A percentile compares a stretch with the other conserved stretches of the same genome.
phyloP scores from a whole-genome alignment of 164 flowering plant species.

The Saururus chinensis region DNA sequence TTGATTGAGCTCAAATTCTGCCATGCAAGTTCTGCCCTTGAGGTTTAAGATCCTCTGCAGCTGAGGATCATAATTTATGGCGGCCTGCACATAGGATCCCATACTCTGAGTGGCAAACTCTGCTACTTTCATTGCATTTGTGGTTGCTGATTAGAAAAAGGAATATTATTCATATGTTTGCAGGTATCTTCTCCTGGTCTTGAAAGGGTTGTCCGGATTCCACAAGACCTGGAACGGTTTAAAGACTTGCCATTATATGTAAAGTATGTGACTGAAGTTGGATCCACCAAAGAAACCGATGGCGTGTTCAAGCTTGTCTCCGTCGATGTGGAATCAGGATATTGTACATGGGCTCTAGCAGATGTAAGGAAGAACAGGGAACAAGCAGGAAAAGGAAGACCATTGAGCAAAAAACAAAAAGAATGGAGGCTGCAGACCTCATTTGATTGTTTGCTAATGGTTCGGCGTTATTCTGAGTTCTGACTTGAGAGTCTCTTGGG shows the following conservation, averaged over 20 bases:
- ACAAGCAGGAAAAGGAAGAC: constrained; percentile 88
- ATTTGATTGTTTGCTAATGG: constrained; percentile 56
- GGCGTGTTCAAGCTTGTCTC: constrained; percentile 76
- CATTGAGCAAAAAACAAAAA: constrained; percentile 73
- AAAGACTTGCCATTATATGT: constrained; percentile 68
- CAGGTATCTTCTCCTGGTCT: constrained; percentile 92
- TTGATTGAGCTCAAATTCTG: too few species aligned
- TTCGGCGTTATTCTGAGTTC: constrained; percentile 50
- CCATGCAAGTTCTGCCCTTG: too few species aligned
- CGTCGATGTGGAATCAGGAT: constrained; percentile 41
- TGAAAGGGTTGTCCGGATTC: constrained; percentile 69
- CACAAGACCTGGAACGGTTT: constrained; percentile 72
- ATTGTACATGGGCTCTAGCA: constrained; percentile 80
- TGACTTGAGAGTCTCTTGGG: constrained; percentile 1
- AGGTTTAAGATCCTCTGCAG: too few species aligned
- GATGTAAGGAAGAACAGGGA: constrained; percentile 77
- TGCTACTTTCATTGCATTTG: background rate
- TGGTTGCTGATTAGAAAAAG: background rate
- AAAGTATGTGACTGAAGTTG: constrained; percentile 34
- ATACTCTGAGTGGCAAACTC: background rate
- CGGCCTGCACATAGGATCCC: background rate
- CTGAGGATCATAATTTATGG: too few species aligned
- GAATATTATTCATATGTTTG: background rate
- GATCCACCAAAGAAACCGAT: constrained; percentile 39
- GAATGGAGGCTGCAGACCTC: constrained; percentile 72